Percentiles rank a stretch among this genome's conserved stretches.
phyloP scores from a whole-genome alignment of 139 green algal species.

The Dunaliella primolecta region DNA sequence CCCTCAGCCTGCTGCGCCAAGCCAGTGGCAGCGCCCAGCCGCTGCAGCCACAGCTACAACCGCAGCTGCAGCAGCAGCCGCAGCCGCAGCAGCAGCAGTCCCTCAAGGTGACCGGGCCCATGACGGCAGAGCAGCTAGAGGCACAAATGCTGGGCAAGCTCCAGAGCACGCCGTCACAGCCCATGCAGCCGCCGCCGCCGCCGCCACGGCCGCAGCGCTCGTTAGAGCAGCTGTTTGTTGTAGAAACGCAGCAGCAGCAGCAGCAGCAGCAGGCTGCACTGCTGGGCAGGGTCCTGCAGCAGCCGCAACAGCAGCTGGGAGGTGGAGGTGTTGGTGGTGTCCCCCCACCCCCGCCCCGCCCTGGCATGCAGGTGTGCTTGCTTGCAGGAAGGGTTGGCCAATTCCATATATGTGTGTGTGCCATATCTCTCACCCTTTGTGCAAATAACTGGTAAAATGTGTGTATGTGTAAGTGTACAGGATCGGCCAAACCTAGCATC shows the following conservation, averaged over 20 bases:
- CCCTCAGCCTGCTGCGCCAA: not conserved
- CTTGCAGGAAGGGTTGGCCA: no score
- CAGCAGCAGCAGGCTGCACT: not conserved
- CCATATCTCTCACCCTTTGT: no score
- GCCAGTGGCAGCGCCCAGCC: constrained; percentile 7
- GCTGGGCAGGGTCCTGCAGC: not conserved
- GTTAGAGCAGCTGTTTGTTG: not conserved
- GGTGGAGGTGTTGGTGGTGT: not conserved
- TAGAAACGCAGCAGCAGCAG: not conserved
- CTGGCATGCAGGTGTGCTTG: not conserved
- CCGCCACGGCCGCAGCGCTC: not conserved
- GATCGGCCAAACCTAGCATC: no score
- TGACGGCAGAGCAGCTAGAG: constrained; percentile 44
- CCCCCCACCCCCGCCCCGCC: not conserved
- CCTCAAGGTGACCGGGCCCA: not conserved
- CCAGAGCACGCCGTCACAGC: constrained; percentile 12
- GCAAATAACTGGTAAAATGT: no score
- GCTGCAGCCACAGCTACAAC: not conserved
- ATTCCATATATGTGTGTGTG: no score
- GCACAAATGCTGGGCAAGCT: constrained; percentile 40
- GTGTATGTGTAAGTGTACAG: no score
- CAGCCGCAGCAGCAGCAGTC: constrained; percentile 10
- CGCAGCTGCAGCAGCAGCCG: constrained; percentile 14
- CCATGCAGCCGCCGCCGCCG: not conserved
- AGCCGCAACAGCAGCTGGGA: not conserved